phyloP scores from a whole-genome alignment of 176 grass and related monocot species.

The Aegilops tauschii region DNA sequence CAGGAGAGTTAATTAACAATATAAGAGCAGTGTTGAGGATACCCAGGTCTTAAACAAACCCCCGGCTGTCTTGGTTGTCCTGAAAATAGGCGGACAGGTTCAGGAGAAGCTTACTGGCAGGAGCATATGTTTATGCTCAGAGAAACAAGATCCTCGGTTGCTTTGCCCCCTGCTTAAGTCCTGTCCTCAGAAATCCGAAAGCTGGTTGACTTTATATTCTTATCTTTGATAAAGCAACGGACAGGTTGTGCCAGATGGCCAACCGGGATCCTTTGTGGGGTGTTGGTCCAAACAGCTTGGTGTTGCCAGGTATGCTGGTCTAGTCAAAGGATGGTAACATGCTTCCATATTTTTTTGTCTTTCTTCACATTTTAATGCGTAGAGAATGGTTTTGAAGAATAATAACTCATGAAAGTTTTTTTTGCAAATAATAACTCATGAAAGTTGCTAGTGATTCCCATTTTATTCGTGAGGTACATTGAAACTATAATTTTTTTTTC shows the following conservation, averaged over 20 bases:
- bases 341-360: no score
- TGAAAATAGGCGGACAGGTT: conserved; percentile 55
- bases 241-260: conserved; percentile 16
- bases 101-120: conserved; percentile 48
- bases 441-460: background rate
- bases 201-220: conserved; percentile 48
- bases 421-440: background rate
- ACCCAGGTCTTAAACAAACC: conserved; percentile 45
- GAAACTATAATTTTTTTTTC: no score
- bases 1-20: conserved; percentile 8
- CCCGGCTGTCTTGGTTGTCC: conserved; percentile 37
- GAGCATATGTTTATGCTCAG: conserved; percentile 46
- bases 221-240: conserved; percentile 23
- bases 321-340: background rate
- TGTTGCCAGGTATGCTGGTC: background rate
- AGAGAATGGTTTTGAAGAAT: background rate
- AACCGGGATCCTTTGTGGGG: conserved; percentile 35
- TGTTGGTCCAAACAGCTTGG: background rate
- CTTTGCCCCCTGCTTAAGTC: conserved; percentile 47
- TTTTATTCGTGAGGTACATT: background rate
- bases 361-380: background rate
- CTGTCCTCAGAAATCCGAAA: conserved; percentile 41
- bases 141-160: conserved; percentile 45
- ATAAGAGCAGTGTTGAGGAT: conserved; percentile 29
- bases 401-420: no score